Evolutionary conservation across 2,329 filamentous ascomycete species (phyloP), one percentile per base, ranked within the genome.

Genomic region (Sporothrix curviconia): DNA sequence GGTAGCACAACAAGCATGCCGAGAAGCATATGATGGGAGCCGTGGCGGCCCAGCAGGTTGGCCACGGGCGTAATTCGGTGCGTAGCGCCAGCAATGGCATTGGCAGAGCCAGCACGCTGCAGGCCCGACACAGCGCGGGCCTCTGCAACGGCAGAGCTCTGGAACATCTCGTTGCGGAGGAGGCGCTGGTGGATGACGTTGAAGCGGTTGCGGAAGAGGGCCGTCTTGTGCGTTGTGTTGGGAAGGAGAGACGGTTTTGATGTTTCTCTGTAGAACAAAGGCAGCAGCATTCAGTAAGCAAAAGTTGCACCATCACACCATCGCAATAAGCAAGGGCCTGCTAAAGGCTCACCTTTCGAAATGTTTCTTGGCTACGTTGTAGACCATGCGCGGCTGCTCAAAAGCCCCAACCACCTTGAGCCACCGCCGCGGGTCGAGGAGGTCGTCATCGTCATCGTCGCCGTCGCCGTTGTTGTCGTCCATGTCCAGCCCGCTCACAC

Each of bases 101-200:
- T n/a, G n/a, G n/a, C n/a, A n/a, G n/a, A n/a, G n/a, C n/a, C n/a
- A n/a, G 7, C 84, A 40, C 81, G 78, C 61, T 78, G 78, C 2
- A 85, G 71, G 1, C 79, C 76, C 22, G 77, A 74, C n/a, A 54
- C 22, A n/a, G 73, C 72, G 52, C 78, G 79, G 14, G 80, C 78
- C 2, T 80, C 79, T 7, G 86, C 82, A 56, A 95, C 84, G 19
- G 87, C 79, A 1, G 91, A 90, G 19, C 84, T 84, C 69, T 96
- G 92, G 65, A 99, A 99, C 19, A 89, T 86, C 71, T 96, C 91
- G 68, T 96, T 96, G 50, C 94, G 86, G 40, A 97, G 81, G 17
- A 97, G 81, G 17, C 94, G 86, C 70, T 97, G 92, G 69, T 96
- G 89, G 52, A 97, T 87, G 56, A 97, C 81, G 65, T 96, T 88